A percentile compares a stretch with the other conserved stretches of the same genome.
Conservation (phyloP, 345 rosid genomes). For the Citrus unshiu region DNA sequence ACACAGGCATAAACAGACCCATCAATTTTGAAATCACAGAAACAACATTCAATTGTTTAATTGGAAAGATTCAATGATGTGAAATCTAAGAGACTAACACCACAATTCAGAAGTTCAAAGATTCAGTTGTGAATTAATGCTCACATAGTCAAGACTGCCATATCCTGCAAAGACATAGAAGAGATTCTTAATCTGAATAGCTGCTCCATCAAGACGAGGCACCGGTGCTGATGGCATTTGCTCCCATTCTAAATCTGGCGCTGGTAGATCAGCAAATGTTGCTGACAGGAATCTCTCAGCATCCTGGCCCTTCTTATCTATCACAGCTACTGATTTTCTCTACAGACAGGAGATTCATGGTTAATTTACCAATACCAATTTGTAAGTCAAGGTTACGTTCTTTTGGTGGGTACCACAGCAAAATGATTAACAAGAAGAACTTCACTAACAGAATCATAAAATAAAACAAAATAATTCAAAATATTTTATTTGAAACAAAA, state of each 20-base stretch:
- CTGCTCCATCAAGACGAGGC: conserved; percentile 80
- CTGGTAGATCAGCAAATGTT: conserved; percentile 72
- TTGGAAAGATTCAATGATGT: background rate
- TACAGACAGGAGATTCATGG: conserved; percentile 13
- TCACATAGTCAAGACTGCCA: conserved; percentile 55
- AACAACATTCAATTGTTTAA: background rate
- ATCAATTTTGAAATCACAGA: background rate
- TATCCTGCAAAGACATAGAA: conserved; percentile 75
- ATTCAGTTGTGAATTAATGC: conserved; percentile 1
- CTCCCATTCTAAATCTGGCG: conserved; percentile 76
- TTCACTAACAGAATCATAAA: background rate
- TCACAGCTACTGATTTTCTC: conserved; percentile 22
- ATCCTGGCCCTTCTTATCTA: conserved; percentile 9
- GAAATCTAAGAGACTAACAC: background rate
- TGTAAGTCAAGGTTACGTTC: background rate
- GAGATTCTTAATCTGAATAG: conserved; percentile 64
- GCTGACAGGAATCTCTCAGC: conserved; percentile 41
- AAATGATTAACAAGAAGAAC: background rate
- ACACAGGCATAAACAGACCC: background rate
- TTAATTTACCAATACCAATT: background rate
- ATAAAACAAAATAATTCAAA: background rate
- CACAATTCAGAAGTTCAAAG: background rate
- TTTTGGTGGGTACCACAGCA: background rate
- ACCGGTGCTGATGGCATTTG: conserved; percentile 77
- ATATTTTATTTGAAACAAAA: background rate